A percentile compares a stretch with the other conserved stretches of the same genome.
These are phyloP conservation scores for Corymbia citriodora DNA, from an alignment of 441 rosid species.

Conservation along the genomic window DNA sequence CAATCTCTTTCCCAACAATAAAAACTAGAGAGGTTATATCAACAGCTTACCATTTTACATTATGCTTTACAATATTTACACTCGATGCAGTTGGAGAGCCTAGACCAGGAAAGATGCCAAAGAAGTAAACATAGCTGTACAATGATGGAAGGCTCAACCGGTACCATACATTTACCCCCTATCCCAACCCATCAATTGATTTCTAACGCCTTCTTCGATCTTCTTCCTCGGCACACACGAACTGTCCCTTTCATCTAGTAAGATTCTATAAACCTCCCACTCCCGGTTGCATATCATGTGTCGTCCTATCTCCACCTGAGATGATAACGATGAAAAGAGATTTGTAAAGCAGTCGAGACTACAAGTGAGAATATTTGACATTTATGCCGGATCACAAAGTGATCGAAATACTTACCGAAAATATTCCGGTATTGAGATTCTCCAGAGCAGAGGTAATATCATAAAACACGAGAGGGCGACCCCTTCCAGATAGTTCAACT, in stretches of 20 bases:
- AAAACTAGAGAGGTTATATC: not conserved
- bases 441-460: constrained; percentile 52
- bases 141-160: not conserved
- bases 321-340: not conserved
- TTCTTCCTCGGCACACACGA: not conserved
- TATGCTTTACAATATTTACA: not conserved
- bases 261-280: not conserved
- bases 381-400: not conserved
- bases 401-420: constrained; percentile 28
- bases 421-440: constrained; percentile 37
- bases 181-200: not conserved
- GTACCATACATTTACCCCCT: not conserved
- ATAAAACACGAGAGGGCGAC: constrained; percentile 59
- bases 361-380: not conserved
- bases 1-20: not conserved
- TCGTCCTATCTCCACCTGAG: not conserved
- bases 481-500: constrained; percentile 53
- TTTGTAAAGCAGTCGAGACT: not conserved
- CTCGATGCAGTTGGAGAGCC: not conserved
- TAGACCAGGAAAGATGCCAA: not conserved
- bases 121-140: not conserved
- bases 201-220: not conserved
- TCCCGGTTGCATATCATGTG: not conserved
- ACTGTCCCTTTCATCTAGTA: not conserved
- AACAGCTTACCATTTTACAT: not conserved